Evolutionary conservation across 805 yeast genomes (phyloP), one percentile per base, ranked within the genome.

Genomic region (Teunomyces kruisii): DNA sequence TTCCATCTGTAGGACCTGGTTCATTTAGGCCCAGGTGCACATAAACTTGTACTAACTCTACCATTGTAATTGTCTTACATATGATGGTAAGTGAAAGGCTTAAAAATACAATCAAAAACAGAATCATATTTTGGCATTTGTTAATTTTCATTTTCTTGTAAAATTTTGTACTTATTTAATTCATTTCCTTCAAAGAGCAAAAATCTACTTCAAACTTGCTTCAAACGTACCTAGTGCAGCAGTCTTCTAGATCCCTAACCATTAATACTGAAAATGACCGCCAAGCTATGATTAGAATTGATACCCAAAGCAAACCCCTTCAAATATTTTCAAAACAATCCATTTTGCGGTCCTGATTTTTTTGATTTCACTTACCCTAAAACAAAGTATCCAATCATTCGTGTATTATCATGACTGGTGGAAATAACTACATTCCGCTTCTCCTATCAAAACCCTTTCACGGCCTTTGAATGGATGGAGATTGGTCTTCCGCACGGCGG

Each of bases 1-100:
- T 26, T 26, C 3, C 3, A 9, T 8, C 28, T 26, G 28, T 26
- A 26, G 28, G 3, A 26, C 3, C 12, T 10, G 12, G 28, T 10
- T 26, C 28, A 26, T 5, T 3, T 4, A 26, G 12, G 7, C 9
- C 13, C 10, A 27, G 35, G 4, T 13, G 4, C 1, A 43, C 42
- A 15, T 14, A 29, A 26, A 37, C 41, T 32, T 37, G 22, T 12
- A 43, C 42, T 0, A 43, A 7, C 9, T 43, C 42, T 12, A 43
- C 45, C 26, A 36, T 17, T 7, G 45, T 43, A 6, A 43, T 26
- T 4, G 9, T 26, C 3, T 9, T 26, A 26, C 22, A 19, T 3
- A 19, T 4, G 22, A 26, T 9, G 12, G 28, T 26, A 26, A 26
- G 12, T 26, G 9, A 26, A 3, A 9, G 12, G 9, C 28, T 26